Base-by-base conservation (phyloP, 768 basidiomycete species). In the Naganishia kalamii region DNA sequence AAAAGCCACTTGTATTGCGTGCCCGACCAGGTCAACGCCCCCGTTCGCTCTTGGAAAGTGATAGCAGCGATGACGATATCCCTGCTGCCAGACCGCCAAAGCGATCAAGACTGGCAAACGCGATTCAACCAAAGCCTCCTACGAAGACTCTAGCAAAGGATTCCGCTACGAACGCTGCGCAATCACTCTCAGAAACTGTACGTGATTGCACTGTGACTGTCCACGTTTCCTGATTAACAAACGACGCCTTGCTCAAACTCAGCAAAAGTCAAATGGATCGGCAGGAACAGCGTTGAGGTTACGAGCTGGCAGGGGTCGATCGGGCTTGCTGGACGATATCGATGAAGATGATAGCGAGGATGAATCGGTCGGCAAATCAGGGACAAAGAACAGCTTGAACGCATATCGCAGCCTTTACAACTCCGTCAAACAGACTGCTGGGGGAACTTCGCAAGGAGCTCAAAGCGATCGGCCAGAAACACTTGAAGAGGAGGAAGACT, bases 401-500 rank as follows among this genome's bases (percentile, higher is more conserved):
- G 54, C 35, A 23, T 57, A 41, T 32, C 54, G 54, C 15, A 27
- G 54, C 19, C 35, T 72, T 57, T 69, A 72, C 11, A 59, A 69
- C 5, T 68, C 68, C 44, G 68, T 65, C 29, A 44, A 43, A 32
- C 63, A 59, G 25, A 48, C 54, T 30, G 33, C 33, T 17, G 32
- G 15, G 8, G 30, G 47, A 29, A 7, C 65, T 51, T 47, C 43
- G 3, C 44, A 41, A 12, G 46, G 40, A 41, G 37, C n/a, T 29
- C 8, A 30, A 2, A n/a, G 25, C 6, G 64, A 59, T 35, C 5
- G 29, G 17, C 5, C 35, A 17, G 48, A 29, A 17, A 30, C 41
- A 33, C 41, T 15, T n/a, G 60, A 48, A 33, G 71, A 70, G 19
- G 69, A 72, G 41, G 66, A 65, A 33, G 73, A 74, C 51, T 69